Evolutionary conservation across 768 basidiomycete genomes (phyloP).

Genomic region (Rhizopogon roseolus): DNA sequence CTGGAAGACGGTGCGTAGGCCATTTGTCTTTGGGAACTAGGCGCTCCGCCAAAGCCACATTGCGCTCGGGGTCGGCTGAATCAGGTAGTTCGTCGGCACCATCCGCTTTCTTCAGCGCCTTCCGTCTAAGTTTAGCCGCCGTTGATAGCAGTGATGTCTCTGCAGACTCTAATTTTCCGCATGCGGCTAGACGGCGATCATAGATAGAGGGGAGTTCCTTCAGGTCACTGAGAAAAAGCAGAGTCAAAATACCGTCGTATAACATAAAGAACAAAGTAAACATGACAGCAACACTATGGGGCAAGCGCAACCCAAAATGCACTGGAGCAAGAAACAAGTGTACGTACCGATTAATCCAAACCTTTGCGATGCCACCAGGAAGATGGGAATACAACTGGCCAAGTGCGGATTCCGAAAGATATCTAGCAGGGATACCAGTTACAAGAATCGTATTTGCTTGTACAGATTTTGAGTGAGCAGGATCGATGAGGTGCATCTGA

Average conservation of each 20-base stretch:
- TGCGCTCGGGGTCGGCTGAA: conserved; percentile 23
- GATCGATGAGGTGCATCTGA: conserved; percentile 77
- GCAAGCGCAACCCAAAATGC: no score
- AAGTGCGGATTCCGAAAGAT: conserved; percentile 67
- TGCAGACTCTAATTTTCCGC: conserved; percentile 78
- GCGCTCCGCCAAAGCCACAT: conserved; percentile 35
- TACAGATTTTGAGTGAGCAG: conserved; percentile 66
- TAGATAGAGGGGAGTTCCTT: conserved; percentile 84
- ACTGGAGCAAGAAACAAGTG: neutral
- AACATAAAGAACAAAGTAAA: neutral
- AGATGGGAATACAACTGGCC: conserved; percentile 69
- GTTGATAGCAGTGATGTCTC: conserved; percentile 75
- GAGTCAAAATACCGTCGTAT: neutral
- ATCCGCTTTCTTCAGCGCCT: conserved; percentile 42
- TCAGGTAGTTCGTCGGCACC: conserved; percentile 23
- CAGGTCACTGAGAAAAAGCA: conserved; percentile 51
- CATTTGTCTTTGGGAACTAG: conserved; percentile 70
- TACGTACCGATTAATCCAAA: conserved; percentile 85
- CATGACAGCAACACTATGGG: neutral
- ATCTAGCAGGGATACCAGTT: conserved; percentile 80
- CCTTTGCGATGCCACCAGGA: conserved; percentile 84
- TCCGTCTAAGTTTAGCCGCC: conserved; percentile 63
- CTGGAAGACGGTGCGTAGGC: conserved; percentile 70
- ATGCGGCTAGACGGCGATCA: conserved; percentile 71
- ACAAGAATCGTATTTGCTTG: conserved; percentile 90